phyloP scores from a whole-genome alignment of 768 basidiomycete genomes.

The Boletales sp. region DNA sequence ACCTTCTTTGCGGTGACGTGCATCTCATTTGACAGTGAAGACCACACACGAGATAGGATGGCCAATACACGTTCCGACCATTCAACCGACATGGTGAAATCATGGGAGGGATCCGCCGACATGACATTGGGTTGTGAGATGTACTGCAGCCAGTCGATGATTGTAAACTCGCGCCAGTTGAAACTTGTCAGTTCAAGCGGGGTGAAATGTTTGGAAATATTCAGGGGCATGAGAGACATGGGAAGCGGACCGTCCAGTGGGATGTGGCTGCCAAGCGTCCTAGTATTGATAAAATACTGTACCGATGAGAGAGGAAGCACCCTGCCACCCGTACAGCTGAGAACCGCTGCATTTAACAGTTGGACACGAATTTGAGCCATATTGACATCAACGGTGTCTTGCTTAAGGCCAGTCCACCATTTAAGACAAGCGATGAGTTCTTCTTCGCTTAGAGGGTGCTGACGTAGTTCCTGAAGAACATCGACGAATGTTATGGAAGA shows the following conservation, averaged over 20 bases:
- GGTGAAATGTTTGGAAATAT: constrained; percentile 58
- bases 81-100: constrained; percentile 58
- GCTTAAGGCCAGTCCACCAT: constrained; percentile 70
- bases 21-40: constrained; percentile 48
- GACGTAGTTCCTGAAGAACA: constrained; percentile 72
- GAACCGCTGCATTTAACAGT: constrained; percentile 68
- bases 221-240: constrained; percentile 63
- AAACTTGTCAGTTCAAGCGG: constrained; percentile 55
- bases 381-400: constrained; percentile 32
- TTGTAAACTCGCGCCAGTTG: constrained; percentile 73
- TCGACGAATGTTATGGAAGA: constrained; percentile 77
- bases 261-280: constrained; percentile 51
- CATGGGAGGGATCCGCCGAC: constrained; percentile 45
- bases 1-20: constrained; percentile 41
- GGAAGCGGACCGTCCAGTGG: constrained; percentile 80
- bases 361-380: constrained; percentile 49
- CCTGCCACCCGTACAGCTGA: constrained; percentile 47
- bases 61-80: constrained; percentile 82
- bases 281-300: constrained; percentile 67
- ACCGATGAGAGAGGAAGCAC: constrained; percentile 70
- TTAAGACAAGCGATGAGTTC: constrained; percentile 81
- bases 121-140: constrained; percentile 48
- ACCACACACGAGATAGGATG: constrained; percentile 70
- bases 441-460: constrained; percentile 61
- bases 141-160: constrained; percentile 73